Percentiles rank a stretch among this genome's conserved stretches.
phyloP scores from a whole-genome alignment of 2,329 filamentous ascomycete species.

The Zymoseptoria ardabiliae region DNA sequence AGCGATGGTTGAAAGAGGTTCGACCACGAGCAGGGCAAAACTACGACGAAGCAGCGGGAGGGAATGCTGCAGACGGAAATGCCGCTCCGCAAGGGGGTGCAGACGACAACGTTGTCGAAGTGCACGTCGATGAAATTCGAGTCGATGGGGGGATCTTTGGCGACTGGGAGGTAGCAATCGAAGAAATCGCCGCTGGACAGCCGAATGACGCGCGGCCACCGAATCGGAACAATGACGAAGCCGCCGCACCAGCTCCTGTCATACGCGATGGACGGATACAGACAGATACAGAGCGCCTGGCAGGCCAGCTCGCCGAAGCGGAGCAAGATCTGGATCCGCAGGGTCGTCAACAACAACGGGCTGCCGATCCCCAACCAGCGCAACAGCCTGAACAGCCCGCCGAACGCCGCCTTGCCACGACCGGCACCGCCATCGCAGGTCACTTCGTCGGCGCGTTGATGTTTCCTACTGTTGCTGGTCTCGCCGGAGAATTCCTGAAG shows the following conservation, averaged over 20 bases:
- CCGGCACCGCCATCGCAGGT: conserved; percentile 50
- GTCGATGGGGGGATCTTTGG: conserved; percentile 37
- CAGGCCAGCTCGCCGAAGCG: conserved; percentile 4
- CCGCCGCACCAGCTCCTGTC: conserved; percentile 2
- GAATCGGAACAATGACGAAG: neutral
- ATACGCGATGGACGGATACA: neutral
- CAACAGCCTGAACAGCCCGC: conserved; percentile 22
- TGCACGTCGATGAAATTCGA: conserved; percentile 30
- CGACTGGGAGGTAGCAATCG: conserved; percentile 35
- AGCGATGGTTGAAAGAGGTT: conserved; percentile 55
- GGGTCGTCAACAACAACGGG: conserved; percentile 2
- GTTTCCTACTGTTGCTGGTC: conserved; percentile 73
- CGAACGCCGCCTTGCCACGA: conserved; percentile 41
- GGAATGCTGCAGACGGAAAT: conserved; percentile 8
- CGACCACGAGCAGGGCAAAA: conserved; percentile 44
- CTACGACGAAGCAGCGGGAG: conserved; percentile 23
- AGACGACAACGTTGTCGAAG: conserved; percentile 28
- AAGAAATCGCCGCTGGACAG: conserved; percentile 19
- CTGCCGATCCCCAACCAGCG: conserved; percentile 9
- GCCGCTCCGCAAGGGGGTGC: conserved; percentile 9
- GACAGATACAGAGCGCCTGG: neutral
- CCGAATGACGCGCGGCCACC: neutral
- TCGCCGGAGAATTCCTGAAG: conserved; percentile 68
- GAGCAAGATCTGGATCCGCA: neutral
- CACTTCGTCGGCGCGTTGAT: conserved; percentile 63